A percentile compares a stretch with the other conserved stretches of the same genome.
These are phyloP conservation scores for Pleurotus eryngii DNA, from an alignment of 768 basidiomycete species.

Conservation along the genomic window DNA sequence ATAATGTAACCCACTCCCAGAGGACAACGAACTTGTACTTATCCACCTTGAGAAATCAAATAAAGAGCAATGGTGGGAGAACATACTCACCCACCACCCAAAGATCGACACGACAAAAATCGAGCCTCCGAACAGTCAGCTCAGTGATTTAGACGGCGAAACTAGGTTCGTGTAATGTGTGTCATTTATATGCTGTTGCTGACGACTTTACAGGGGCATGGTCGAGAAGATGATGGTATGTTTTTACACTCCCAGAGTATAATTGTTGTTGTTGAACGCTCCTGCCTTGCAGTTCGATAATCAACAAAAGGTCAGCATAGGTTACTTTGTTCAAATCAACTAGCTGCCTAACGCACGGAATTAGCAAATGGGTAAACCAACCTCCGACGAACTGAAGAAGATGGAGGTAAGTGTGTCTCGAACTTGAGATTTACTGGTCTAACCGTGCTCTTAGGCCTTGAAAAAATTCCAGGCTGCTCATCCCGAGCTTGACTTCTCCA, in stretches of 20 bases:
- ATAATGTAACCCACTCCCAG: conserved; percentile 31
- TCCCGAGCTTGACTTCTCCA: conserved; percentile 93
- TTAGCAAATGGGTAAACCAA: conserved; percentile 94
- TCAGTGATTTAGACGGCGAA: conserved; percentile 94
- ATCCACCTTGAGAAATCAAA: conserved; percentile 88
- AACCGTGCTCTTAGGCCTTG: conserved; percentile 50
- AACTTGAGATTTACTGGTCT: background rate
- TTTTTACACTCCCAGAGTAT: conserved; percentile 7
- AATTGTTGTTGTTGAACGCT: conserved; percentile 7
- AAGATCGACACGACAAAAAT: conserved; percentile 98
- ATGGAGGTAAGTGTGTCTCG: conserved; percentile 56
- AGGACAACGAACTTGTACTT: conserved; percentile 70
- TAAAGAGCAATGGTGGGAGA: conserved; percentile 95
- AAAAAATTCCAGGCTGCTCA: conserved; percentile 87
- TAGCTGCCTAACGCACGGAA: conserved; percentile 6
- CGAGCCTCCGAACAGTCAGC: conserved; percentile 90
- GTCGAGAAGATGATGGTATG: conserved; percentile 99
- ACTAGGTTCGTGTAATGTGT: conserved; percentile 60
- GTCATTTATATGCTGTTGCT: background rate
- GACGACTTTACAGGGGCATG: conserved; percentile 64
- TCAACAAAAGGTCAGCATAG: conserved; percentile 57
- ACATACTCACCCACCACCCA: conserved; percentile 90
- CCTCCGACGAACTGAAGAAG: conserved; percentile 92
- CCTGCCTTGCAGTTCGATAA: conserved; percentile 59
- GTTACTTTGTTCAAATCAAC: background rate